These are phyloP conservation scores for Plasmopara halstedii DNA, from an alignment of 352 stramenopile species.

Conservation along the genomic window DNA sequence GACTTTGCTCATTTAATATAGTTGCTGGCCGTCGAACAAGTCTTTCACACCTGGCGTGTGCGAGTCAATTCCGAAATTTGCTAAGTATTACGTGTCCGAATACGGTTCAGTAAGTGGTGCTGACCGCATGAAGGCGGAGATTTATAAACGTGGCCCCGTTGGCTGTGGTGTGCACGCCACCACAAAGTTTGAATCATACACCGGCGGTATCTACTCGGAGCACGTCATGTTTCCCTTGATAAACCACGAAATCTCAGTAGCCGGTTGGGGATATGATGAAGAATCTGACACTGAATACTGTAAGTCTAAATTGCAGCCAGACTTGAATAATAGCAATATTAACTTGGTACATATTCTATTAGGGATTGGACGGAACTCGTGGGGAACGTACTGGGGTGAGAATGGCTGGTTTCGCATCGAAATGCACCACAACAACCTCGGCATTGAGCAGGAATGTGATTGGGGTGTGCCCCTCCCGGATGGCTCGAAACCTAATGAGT, in stretches of 20 bases:
- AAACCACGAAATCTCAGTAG: constrained; percentile 88
- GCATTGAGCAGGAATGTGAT: constrained; percentile 84
- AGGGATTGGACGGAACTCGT: constrained; percentile 89
- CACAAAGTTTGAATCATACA: constrained; percentile 76
- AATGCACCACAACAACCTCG: constrained; percentile 87
- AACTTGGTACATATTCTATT: not conserved
- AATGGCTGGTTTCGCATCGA: constrained; percentile 89
- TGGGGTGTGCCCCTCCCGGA: constrained; percentile 82
- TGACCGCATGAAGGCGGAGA: constrained; percentile 88
- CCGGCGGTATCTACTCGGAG: constrained; percentile 78
- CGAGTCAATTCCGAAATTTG: constrained; percentile 79
- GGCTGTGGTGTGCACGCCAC: constrained; percentile 85
- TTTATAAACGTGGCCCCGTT: constrained; percentile 87
- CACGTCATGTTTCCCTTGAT: constrained; percentile 73
- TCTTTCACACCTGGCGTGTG: constrained; percentile 81
- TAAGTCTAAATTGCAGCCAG: constrained; percentile 14
- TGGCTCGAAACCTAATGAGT: constrained; percentile 55
- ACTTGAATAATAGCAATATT: not conserved
- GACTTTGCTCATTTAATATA: constrained; percentile 4
- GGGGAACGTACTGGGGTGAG: constrained; percentile 90
- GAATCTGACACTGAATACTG: constrained; percentile 87
- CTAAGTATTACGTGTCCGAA: constrained; percentile 87
- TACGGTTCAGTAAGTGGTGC: constrained; percentile 82
- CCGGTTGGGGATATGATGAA: constrained; percentile 82
- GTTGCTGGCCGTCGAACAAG: constrained; percentile 82